Conservation (phyloP, 139 green algal genomes). For the Klebsormidium nitens region DNA sequence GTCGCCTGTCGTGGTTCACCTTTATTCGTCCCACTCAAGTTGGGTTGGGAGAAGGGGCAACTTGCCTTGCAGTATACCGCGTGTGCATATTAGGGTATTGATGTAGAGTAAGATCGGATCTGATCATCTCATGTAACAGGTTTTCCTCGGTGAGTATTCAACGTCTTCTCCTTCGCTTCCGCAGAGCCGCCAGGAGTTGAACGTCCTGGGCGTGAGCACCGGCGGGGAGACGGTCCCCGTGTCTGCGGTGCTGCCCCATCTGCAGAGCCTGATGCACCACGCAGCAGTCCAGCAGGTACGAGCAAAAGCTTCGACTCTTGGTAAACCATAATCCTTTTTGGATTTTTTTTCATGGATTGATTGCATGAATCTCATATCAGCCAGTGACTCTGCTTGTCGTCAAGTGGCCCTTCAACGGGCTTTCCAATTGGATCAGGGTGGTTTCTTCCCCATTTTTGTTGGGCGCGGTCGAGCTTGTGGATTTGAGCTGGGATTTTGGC, state of each 20-base stretch:
- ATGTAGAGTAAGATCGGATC: not conserved
- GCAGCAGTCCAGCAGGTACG: not conserved
- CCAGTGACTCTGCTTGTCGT: not conserved
- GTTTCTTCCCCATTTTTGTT: too few relatives aligned
- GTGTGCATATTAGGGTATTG: not conserved
- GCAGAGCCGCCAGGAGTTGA: not conserved
- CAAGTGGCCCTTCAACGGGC: too few relatives aligned
- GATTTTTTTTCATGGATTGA: not conserved
- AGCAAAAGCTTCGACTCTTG: too few relatives aligned
- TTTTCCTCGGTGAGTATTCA: not conserved
- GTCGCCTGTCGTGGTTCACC: too few relatives aligned
- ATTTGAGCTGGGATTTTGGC: too few relatives aligned
- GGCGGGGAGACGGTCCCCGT: not conserved
- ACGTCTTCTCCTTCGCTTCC: not conserved
- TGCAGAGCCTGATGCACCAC: constrained; percentile 1
- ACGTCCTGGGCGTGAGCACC: not conserved
- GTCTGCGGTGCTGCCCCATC: not conserved
- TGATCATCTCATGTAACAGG: not conserved
- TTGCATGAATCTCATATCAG: not conserved
- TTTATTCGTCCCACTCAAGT: too few relatives aligned
- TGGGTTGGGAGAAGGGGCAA: too few relatives aligned
- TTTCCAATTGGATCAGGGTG: too few relatives aligned
- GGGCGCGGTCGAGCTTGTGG: too few relatives aligned
- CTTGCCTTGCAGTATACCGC: too few relatives aligned
- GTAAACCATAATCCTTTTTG: too few relatives aligned